Base-by-base conservation (phyloP, 2,329 filamentous ascomycete genomes). In the Sporothrix phasma region DNA sequence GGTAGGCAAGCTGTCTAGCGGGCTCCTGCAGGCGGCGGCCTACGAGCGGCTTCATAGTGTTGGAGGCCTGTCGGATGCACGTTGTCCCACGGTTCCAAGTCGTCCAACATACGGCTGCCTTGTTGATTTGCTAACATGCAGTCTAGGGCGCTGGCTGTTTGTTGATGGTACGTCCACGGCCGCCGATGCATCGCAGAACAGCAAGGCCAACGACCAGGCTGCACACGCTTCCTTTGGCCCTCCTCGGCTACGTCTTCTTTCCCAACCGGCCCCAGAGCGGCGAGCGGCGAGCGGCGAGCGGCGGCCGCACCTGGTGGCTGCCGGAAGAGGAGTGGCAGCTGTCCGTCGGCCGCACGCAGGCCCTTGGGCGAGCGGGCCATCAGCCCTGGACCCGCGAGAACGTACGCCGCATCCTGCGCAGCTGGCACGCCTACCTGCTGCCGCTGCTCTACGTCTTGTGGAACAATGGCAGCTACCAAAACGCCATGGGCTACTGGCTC, bases 41-140 rank as follows among this genome's bases (percentile, higher is more conserved):
- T 84, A 83, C 67, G 79, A 75, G 2, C 81, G 81, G 59, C 74
- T 84, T 0, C 78, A 81, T 31, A 78, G 79, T 0, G 75, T 78
- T 0, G 71, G 70, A 7, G 81, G 81, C 0, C 74, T 81, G 69
- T 73, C 78, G 0, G 81, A 80, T 43, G 15, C n/a, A 17, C 19
- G 5, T 19, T 41, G 2, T 15, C 10, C 6, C 31, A 5, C 8
- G 31, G 31, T n/a, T n/a, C n/a, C n/a, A n/a, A n/a, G n/a, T 24
- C 5, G 10, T 47, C 7, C n/a, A n/a, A 47, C 4, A 13, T 37
- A 6, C 34, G 34, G 3, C 8, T 13, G 10, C 10, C 45, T 15
- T 2, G 5, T 22, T 47, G 17, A 47, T 22, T 1, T 26, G 1
- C 3, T 17, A n/a, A n/a, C n/a, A n/a, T n/a, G n/a, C n/a, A n/a